Evolutionary conservation across 768 basidiomycete species (phyloP).

Genomic region (Cystobasidium ongulense): DNA sequence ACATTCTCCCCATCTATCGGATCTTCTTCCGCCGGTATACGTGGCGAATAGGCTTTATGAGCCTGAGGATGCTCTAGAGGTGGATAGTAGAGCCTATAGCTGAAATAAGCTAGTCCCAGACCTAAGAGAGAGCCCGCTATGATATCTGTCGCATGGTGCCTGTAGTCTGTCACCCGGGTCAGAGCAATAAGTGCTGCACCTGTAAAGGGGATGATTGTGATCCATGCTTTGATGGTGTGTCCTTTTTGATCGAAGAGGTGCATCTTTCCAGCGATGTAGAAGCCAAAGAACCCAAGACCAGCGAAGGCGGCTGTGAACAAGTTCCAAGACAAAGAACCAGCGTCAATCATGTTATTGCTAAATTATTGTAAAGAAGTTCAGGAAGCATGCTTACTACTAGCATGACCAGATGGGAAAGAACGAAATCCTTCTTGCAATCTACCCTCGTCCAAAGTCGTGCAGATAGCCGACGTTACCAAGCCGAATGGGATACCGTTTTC

Average conservation of each 20-base stretch:
- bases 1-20: neutral
- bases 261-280: slow-evolving; percentile 84
- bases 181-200: slow-evolving; percentile 59
- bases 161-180: slow-evolving; percentile 63
- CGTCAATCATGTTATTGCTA: slow-evolving; percentile 8
- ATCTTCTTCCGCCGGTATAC: slow-evolving; percentile 22
- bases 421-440: slow-evolving; percentile 70
- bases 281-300: slow-evolving; percentile 76
- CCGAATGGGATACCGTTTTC: slow-evolving; percentile 60
- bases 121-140: slow-evolving; percentile 26
- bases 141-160: slow-evolving; percentile 49
- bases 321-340: neutral
- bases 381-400: slow-evolving; percentile 57
- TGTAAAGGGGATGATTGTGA: slow-evolving; percentile 64
- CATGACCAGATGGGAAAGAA: slow-evolving; percentile 87
- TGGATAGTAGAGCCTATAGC: slow-evolving; percentile 27
- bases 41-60: slow-evolving; percentile 26
- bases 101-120: slow-evolving; percentile 2
- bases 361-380: no score
- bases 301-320: slow-evolving; percentile 50
- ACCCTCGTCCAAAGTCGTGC: slow-evolving; percentile 57
- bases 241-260: slow-evolving; percentile 65
- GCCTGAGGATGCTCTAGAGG: slow-evolving; percentile 1
- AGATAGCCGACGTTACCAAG: slow-evolving; percentile 65
- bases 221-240: slow-evolving; percentile 67